Conservation (phyloP, 2,329 filamentous ascomycete genomes). For the Monosporascus sp. region DNA sequence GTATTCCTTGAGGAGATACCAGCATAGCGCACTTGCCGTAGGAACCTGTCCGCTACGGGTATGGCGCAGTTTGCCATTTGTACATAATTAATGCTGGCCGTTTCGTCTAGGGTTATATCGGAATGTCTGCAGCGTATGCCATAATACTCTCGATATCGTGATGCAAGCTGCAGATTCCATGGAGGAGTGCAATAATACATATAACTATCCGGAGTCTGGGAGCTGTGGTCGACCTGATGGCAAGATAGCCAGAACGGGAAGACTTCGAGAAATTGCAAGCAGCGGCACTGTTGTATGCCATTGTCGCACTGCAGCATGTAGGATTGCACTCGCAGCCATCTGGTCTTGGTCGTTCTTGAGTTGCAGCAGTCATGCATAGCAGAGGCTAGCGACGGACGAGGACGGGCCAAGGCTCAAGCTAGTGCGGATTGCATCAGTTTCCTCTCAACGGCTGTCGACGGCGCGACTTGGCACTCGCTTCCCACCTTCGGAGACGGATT, state of each 20-base stretch:
- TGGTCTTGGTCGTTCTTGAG: constrained; percentile 14
- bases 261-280: constrained; percentile 24
- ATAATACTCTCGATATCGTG: neutral
- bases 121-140: too few species aligned
- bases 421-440: neutral
- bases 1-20: neutral
- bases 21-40: neutral
- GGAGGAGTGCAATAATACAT: neutral
- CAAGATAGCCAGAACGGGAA: constrained; percentile 20
- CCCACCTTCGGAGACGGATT: neutral
- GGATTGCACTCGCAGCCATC: constrained; percentile 7
- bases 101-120: too few species aligned
- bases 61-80: neutral
- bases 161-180: neutral
- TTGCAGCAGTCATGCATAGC: constrained; percentile 4
- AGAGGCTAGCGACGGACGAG: neutral
- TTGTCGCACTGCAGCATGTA: constrained; percentile 19
- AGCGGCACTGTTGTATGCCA: constrained; percentile 20
- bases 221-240: constrained; percentile 19
- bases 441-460: neutral
- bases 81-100: too few species aligned
- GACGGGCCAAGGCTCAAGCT: neutral
- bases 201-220: neutral
- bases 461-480: neutral
- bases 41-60: neutral